Base-by-base conservation (phyloP, 2,329 filamentous ascomycete genomes). In the Ophiostoma sp. region DNA sequence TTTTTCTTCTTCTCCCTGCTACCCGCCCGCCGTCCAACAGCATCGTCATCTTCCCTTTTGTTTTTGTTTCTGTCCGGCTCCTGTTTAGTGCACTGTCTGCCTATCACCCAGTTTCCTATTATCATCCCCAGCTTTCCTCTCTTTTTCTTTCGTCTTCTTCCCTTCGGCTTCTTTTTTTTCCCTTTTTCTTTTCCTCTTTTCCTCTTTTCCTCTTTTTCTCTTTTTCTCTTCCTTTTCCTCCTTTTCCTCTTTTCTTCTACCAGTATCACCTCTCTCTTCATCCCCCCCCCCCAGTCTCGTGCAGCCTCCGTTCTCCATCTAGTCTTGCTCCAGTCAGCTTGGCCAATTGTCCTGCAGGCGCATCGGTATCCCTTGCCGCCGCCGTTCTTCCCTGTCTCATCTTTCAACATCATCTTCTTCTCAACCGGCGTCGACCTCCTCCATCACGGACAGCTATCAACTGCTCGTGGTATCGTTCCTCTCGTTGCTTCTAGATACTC, bases 31-130 rank as follows among this genome's bases (percentile, higher is more conserved):
- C 65, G 40, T 67, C 70, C 70, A 68, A 69, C 60, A 40, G 49
- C 47, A 70, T 65, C 68, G 70, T 71, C 66, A 70, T 70, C 68
- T 68, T 70, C 47, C 65, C 65, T 66, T 69, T 66, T 64, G 44
- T 55, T 67, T 66, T 71, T 67, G 66, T 44, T 6, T 68, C 45
- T 66, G 52, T 18, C 36, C 38, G 69, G 66, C 67, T 44, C 27
- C 55, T 60, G 14, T 60, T 11, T 6, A 38, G 11, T 60, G 38
- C 27, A 18, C 38, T 55, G 27, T 36, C 18, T 55, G 49, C 18
- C n/a, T 55, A 2, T 44, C 42, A 44, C 42, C 3, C 6, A 44
- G 11, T 27, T 27, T 27, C 27, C 27, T 27, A 27, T 27, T 27
- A 27, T 27, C 2, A 27, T 27, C 27, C 27, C 27, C 27, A 27